phyloP scores from a whole-genome alignment of 345 rosid species.

The Firmiana major region DNA sequence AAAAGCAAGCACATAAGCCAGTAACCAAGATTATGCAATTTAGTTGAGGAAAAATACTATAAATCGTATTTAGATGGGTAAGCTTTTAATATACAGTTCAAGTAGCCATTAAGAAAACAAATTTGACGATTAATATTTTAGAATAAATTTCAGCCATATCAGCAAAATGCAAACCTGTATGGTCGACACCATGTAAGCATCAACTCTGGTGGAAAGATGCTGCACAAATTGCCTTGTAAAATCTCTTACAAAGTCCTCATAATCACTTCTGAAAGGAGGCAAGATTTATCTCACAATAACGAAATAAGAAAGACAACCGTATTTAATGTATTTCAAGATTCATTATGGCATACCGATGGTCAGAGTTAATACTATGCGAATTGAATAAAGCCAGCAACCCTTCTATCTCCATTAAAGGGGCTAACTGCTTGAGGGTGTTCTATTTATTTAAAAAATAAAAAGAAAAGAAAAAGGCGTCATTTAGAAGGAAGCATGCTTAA shows the following conservation, averaged over 20 bases:
- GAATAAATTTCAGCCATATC: background rate
- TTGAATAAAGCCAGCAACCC: conserved; percentile 47
- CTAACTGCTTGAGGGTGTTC: conserved; percentile 67
- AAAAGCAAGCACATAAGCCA: background rate
- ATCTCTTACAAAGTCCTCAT: conserved; percentile 78
- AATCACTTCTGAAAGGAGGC: conserved; percentile 53
- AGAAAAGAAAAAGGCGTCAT: conserved; percentile 7
- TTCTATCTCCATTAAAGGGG: conserved; percentile 63
- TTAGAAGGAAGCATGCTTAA: conserved; percentile 14
- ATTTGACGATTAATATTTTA: background rate
- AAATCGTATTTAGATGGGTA: background rate
- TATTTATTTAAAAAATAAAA: conserved; percentile 31
- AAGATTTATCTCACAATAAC: conserved; percentile 3
- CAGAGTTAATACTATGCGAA: conserved; percentile 60
- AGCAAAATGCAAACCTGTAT: conserved; percentile 61
- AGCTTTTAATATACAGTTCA: background rate
- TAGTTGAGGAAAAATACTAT: background rate
- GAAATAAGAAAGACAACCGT: conserved; percentile 1
- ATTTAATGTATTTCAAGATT: conserved; percentile 2
- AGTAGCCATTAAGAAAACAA: background rate
- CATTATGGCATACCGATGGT: conserved; percentile 52
- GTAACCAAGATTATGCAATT: background rate
- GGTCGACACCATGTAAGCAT: conserved; percentile 69
- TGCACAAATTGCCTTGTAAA: conserved; percentile 57
- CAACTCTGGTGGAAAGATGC: conserved; percentile 63